These are phyloP conservation scores for Crithidia brevicula DNA, from an alignment of 208 protist genomes.

Conservation along the genomic window DNA sequence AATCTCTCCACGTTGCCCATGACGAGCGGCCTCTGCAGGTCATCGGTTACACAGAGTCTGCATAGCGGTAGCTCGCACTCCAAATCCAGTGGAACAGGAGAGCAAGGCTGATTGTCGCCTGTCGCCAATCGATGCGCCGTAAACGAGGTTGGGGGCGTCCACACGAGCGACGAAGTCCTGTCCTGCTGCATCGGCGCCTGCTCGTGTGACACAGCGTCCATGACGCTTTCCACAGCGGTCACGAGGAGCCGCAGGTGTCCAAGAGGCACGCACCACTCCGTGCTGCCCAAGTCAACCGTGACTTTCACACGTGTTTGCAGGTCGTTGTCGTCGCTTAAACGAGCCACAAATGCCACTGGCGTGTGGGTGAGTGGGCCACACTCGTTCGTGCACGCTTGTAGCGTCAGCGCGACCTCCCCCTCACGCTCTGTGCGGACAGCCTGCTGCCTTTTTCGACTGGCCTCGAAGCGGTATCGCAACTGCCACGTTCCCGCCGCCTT, in stretches of 20 bases:
- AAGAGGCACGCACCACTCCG: constrained; percentile 17
- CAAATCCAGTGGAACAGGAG: neutral
- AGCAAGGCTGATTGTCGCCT: neutral
- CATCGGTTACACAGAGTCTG: constrained; percentile 15
- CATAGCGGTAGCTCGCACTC: neutral
- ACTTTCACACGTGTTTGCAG: neutral
- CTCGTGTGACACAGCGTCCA: neutral
- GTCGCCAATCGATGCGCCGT: too few species aligned
- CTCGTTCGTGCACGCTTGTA: constrained; percentile 17
- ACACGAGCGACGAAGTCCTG: too few species aligned
- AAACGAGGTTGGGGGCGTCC: too few species aligned
- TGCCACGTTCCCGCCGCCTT: constrained; percentile 6
- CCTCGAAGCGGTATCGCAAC: constrained; percentile 17
- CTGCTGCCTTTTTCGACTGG: neutral
- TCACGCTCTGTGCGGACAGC: constrained; percentile 22
- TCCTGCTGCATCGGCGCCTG: neutral
- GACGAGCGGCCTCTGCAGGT: constrained; percentile 6
- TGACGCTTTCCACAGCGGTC: neutral
- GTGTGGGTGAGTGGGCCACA: constrained; percentile 10
- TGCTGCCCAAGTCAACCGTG: constrained; percentile 6
- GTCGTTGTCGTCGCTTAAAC: neutral
- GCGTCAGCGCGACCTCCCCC: constrained; percentile 11
- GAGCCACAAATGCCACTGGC: constrained; percentile 1
- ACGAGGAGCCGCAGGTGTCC: constrained; percentile 19
- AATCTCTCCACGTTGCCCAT: constrained; percentile 6